Evolutionary conservation across 2,329 filamentous ascomycete species (phyloP).

Genomic region (Ophiostoma sp.): DNA sequence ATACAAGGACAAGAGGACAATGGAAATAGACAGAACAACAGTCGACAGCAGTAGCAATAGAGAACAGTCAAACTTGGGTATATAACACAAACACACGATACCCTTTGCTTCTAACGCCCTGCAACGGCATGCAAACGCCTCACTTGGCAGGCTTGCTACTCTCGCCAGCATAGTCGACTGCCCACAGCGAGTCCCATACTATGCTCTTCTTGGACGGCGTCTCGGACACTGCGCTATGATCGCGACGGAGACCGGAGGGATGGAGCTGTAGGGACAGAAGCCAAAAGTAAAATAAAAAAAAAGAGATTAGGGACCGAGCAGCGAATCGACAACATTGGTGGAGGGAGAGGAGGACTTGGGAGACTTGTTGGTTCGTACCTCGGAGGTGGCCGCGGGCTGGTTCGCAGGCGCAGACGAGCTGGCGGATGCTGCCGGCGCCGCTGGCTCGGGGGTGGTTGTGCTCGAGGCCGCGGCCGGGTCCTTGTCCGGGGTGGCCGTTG

Average conservation of each 20-base stretch:
- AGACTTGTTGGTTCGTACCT: constrained; percentile 46
- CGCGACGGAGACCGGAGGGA: constrained; percentile 34
- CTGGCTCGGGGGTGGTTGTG: no score
- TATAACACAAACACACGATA: not conserved
- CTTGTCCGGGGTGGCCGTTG: not conserved
- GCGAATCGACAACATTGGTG: constrained; percentile 38
- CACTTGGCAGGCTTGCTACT: not conserved
- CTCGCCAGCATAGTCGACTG: not conserved
- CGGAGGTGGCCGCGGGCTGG: constrained; percentile 27
- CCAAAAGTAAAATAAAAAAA: constrained; percentile 28
- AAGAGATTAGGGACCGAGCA: constrained; percentile 42
- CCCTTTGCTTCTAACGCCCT: not conserved
- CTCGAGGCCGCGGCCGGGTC: no score
- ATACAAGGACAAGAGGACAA: constrained; percentile 28
- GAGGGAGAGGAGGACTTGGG: not conserved
- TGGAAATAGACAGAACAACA: not conserved
- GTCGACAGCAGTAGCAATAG: not conserved
- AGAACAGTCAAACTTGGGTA: not conserved
- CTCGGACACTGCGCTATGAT: constrained; percentile 36
- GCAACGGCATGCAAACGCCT: no score
- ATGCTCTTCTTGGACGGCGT: constrained; percentile 48
- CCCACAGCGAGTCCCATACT: constrained; percentile 58
- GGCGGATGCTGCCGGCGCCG: no score
- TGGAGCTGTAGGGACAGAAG: not conserved
- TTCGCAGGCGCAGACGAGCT: not conserved